phyloP scores from a whole-genome alignment of 192 early-diverging fungal genomes.

The Gonapodya sp. region DNA sequence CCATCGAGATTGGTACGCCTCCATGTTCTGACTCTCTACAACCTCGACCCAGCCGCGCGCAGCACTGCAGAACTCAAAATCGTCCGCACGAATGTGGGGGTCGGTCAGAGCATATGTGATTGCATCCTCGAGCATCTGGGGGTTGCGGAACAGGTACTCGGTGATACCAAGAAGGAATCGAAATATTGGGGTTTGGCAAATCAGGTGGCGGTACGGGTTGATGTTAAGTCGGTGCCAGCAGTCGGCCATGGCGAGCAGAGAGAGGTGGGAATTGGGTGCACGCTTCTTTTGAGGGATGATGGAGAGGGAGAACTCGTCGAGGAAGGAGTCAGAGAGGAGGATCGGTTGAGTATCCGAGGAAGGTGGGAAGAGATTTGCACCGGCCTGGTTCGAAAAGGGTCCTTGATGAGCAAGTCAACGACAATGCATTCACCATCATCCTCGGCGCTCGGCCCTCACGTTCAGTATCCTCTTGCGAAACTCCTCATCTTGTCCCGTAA shows the following conservation, averaged over 20 bases:
- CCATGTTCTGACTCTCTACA: conserved; percentile 69
- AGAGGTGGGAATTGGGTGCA: conserved; percentile 81
- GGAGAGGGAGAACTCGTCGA: conserved; percentile 83
- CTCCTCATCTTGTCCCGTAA: conserved; percentile 68
- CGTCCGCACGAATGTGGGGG: conserved; percentile 30
- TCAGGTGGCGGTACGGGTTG: conserved; percentile 88
- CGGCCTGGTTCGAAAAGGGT: not conserved
- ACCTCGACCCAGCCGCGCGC: conserved; percentile 89
- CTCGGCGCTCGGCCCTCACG: conserved; percentile 24
- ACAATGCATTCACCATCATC: too few species aligned
- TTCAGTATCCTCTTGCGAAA: conserved; percentile 60
- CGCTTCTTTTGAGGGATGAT: conserved; percentile 32
- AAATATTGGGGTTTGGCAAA: conserved; percentile 94
- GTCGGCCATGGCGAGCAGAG: conserved; percentile 85
- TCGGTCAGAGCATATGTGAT: conserved; percentile 71
- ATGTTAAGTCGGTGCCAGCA: conserved; percentile 79
- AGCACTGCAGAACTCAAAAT: conserved; percentile 83
- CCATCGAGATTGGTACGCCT: conserved; percentile 76
- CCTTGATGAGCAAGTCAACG: too few species aligned
- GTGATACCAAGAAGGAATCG: conserved; percentile 56
- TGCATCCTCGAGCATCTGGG: conserved; percentile 72
- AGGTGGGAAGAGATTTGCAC: not conserved
- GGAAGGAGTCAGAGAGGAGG: conserved; percentile 63
- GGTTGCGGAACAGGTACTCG: conserved; percentile 81
- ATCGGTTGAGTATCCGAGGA: conserved; percentile 43